Evolutionary conservation across 768 basidiomycete genomes (phyloP).

Genomic region (Leucosporidium scottii): DNA sequence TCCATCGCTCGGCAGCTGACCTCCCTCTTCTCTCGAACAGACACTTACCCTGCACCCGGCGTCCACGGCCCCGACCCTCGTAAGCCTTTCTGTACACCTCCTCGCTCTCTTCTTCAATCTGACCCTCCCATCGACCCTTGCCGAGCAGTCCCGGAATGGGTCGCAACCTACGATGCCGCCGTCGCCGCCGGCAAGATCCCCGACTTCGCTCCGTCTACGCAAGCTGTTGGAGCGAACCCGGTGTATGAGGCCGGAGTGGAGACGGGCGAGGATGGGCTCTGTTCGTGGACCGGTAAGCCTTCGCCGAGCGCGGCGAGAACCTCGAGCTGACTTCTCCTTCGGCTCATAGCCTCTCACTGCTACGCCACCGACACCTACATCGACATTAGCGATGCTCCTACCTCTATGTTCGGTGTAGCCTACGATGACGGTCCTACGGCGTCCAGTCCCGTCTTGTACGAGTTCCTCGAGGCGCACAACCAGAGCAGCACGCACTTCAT

Average conservation of each 20-base stretch:
- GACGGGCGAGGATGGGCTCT: no score
- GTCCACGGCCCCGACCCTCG: no score
- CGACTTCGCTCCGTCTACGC: conserved; percentile 52
- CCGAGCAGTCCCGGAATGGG: conserved; percentile 49
- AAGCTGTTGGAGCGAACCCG: conserved; percentile 8
- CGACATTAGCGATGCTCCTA: background rate
- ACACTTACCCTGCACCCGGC: no score
- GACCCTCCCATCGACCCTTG: no score
- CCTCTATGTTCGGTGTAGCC: conserved; percentile 43
- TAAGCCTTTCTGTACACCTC: no score
- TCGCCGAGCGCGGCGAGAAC: no score
- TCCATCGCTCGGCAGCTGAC: no score
- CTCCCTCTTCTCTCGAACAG: no score
- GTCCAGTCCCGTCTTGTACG: conserved; percentile 49
- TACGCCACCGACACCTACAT: background rate
- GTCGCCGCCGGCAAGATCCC: conserved; percentile 66
- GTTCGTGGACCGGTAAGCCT: no score
- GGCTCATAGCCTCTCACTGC: conserved; percentile 18
- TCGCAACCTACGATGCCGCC: conserved; percentile 62
- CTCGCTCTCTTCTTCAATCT: no score
- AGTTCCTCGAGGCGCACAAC: conserved; percentile 62
- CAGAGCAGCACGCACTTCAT: conserved; percentile 71
- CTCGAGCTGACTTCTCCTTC: conserved; percentile 40
- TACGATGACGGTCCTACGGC: conserved; percentile 76
- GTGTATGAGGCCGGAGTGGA: no score